These are phyloP conservation scores for Emmonsia crescens DNA, from an alignment of 2,329 filamentous ascomycete species.

Conservation along the genomic window DNA sequence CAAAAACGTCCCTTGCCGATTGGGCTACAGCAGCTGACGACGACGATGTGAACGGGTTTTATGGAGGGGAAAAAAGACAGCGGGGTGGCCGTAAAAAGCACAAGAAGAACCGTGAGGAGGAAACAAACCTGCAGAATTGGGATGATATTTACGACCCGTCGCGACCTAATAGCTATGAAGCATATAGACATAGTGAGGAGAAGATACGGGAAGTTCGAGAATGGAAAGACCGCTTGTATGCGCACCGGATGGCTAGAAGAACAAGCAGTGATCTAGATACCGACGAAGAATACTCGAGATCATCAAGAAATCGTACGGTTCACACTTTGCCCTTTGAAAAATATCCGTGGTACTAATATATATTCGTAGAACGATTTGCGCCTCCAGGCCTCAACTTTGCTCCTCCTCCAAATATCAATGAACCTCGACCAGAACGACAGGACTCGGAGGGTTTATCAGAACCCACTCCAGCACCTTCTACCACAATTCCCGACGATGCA, in stretches of 20 bases:
- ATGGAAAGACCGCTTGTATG: slow-evolving; percentile 75
- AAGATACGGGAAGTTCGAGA: slow-evolving; percentile 67
- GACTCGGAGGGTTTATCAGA: slow-evolving; percentile 9
- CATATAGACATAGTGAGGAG: slow-evolving; percentile 76
- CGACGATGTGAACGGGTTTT: slow-evolving; percentile 60
- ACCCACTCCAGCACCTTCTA: slow-evolving; percentile 29
- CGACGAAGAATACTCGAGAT: slow-evolving; percentile 36
- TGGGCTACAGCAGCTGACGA: slow-evolving; percentile 72
- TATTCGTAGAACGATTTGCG: slow-evolving; percentile 37
- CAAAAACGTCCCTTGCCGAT: slow-evolving; percentile 65
- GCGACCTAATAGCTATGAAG: slow-evolving; percentile 70
- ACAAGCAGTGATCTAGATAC: slow-evolving; percentile 38
- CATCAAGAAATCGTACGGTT: slow-evolving; percentile 36
- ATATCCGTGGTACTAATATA: slow-evolving; percentile 9
- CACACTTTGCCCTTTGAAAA: slow-evolving; percentile 9
- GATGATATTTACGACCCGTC: slow-evolving; percentile 83
- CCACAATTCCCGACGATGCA: slow-evolving; percentile 44
- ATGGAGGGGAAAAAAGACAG: slow-evolving; percentile 55
- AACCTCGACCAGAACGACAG: slow-evolving; percentile 22
- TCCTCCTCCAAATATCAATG: slow-evolving; percentile 38
- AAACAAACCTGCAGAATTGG: slow-evolving; percentile 58
- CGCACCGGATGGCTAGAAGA: slow-evolving; percentile 48
- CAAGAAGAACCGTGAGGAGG: slow-evolving; percentile 58
- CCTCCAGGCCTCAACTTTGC: slow-evolving; percentile 42
- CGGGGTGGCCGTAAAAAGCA: slow-evolving; percentile 69